Base-by-base conservation (phyloP, 208 protist species). In the Sergeia podlipaevii region DNA sequence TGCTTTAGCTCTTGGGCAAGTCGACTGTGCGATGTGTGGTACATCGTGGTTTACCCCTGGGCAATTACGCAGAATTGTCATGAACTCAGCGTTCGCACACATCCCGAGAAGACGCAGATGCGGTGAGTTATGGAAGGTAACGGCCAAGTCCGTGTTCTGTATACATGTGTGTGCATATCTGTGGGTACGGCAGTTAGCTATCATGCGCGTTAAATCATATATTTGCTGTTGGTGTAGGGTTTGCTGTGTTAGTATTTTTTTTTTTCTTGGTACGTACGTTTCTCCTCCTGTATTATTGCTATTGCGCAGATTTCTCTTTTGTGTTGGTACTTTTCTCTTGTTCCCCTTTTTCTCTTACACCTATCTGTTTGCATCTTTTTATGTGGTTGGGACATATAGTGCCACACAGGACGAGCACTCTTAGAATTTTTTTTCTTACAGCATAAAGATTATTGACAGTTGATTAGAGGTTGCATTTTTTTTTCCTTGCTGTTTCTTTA, bases 1-100 rank as follows among this genome's bases (percentile, higher is more conserved):
- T 50, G 57, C 46, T 27, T 42, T 3, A 28, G 55, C 27, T 64
- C 51, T 13, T 67, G 54, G 26, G 41, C 64, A 1, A 30, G 51
- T 29, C 24, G 47, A 21, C 32, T 68, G 11, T 69, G 54, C 24
- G 76, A 80, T 36, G 59, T 32, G 33, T 47, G 64, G 27, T 77
- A 77, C 60, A 73, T 56, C 46, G 38, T 78, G n/a, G 60, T 70
- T 18, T 60, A 79, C 37, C n/a, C 61, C 18, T 91, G 84, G 51
- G 77, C 85, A 61, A 47, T 88, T 20, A 67, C 79, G 2, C 84
- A 91, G 57, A 60, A 85, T 17, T 60, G 83, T 23, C 54, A 70
- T 48, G 66, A 85, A 61, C 77, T 88, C 53, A 66, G 73, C n/a
- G 59, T 47, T 41, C 44, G 57, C 17, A 50, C 65, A 23, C 79